Conservation (phyloP, 805 yeast species). For the Zygosaccharomyces gambellarensis region DNA sequence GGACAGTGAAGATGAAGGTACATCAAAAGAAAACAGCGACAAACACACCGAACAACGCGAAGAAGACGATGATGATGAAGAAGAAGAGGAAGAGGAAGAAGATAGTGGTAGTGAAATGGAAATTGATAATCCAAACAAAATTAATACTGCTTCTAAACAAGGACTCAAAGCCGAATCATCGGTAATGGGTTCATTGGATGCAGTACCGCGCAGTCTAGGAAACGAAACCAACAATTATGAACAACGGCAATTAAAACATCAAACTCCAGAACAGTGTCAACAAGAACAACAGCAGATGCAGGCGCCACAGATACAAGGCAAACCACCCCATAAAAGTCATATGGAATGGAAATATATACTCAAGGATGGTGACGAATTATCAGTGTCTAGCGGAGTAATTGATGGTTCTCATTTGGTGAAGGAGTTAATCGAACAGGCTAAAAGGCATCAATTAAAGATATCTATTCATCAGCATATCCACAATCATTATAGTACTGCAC, state of each 20-base stretch:
- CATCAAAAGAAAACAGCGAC: background rate
- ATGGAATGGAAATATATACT: constrained; percentile 64
- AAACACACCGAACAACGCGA: background rate
- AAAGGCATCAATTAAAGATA: constrained; percentile 49
- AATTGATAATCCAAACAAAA: background rate
- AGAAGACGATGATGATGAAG: background rate
- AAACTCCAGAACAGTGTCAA: background rate
- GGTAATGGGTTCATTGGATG: background rate
- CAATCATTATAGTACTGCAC: constrained; percentile 55
- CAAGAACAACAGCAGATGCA: background rate
- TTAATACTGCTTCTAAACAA: background rate
- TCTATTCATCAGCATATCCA: constrained; percentile 84
- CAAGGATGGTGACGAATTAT: constrained; percentile 42
- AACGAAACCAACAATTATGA: background rate
- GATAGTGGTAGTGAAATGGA: background rate
- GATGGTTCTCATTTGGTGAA: constrained; percentile 51
- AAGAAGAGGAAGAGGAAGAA: background rate
- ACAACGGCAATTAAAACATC: background rate
- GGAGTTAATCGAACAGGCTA: constrained; percentile 56
- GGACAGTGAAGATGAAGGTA: background rate
- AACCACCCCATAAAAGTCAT: constrained; percentile 10
- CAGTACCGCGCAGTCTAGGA: background rate
- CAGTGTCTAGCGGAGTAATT: constrained; percentile 49
- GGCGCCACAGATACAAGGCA: background rate
- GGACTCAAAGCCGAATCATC: background rate